Evolutionary conservation across 1,284 basidiomycete species (phyloP).

Genomic region (Flammula alnicola): DNA sequence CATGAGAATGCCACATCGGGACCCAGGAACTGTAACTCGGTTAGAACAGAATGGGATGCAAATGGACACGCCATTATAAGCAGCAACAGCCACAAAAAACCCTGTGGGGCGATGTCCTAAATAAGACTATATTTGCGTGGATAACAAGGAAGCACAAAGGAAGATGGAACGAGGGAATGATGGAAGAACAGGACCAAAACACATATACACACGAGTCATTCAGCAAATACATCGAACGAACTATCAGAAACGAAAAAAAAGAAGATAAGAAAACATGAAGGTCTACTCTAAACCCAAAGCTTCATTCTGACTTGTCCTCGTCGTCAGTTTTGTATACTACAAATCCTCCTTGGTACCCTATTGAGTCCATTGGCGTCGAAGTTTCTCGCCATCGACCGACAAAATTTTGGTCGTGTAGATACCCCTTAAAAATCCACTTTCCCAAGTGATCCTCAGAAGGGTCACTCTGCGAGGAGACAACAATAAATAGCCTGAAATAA

Average conservation of each 20-base stretch:
- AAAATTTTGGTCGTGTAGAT: constrained; percentile 50
- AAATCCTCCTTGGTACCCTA: constrained; percentile 52
- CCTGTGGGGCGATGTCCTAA: background rate
- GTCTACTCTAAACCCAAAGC: too few relatives aligned
- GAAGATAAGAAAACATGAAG: too few relatives aligned
- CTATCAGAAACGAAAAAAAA: background rate
- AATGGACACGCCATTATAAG: constrained; percentile 7
- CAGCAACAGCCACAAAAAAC: constrained; percentile 1
- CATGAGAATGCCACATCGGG: background rate
- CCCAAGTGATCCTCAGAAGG: constrained; percentile 35
- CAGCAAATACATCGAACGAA: background rate
- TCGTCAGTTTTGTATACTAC: constrained; percentile 37
- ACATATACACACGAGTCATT: background rate
- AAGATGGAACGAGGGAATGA: background rate
- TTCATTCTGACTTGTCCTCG: background rate
- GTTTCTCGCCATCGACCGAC: constrained; percentile 58
- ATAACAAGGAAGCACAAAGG: constrained; percentile 5
- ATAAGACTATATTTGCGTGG: constrained; percentile 3
- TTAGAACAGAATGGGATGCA: background rate
- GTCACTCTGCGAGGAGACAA: constrained; percentile 34
- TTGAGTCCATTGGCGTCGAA: constrained; percentile 36
- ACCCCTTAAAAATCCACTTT: constrained; percentile 55
- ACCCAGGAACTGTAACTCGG: background rate
- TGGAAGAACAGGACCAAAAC: background rate
- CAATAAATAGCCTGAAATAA: background rate